Evolutionary conservation across 23 red algal genomes (phyloP).

Genomic region (Gracilaria domingensis): DNA sequence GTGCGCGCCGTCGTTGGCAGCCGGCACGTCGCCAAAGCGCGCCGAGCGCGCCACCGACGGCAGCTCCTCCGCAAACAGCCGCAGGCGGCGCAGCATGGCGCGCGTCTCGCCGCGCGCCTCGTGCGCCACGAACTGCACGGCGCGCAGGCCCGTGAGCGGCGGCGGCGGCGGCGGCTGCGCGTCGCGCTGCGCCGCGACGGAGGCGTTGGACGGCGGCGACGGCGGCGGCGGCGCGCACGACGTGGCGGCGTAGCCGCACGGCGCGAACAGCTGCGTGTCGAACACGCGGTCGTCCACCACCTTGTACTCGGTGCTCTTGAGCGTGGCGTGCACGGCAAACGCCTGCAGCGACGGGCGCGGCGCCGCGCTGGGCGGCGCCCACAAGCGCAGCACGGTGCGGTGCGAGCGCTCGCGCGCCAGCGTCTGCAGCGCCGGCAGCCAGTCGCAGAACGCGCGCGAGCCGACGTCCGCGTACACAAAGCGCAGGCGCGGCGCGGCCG

Average conservation of each 20-base stretch:
- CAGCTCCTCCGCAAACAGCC: constrained; percentile 34
- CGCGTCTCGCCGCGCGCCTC: background rate
- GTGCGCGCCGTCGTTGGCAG: background rate
- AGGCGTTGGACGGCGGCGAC: too few species aligned
- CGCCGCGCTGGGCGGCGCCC: background rate
- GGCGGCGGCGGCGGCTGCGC: background rate
- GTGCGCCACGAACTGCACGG: background rate
- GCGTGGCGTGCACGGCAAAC: constrained; percentile 68
- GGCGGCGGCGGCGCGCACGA: background rate
- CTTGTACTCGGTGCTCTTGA: constrained; percentile 90
- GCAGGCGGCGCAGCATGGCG: background rate
- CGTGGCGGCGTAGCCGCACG: constrained; percentile 42
- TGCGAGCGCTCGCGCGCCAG: background rate
- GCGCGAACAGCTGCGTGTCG: constrained; percentile 54
- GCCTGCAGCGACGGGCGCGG: constrained; percentile 46
- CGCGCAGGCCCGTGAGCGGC: background rate
- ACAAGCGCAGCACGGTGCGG: constrained; percentile 50
- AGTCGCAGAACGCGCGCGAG: background rate
- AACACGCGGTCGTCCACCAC: constrained; percentile 78
- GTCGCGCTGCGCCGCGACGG: background rate
- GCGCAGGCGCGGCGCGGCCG: background rate
- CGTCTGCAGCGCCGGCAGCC: background rate
- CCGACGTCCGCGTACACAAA: constrained; percentile 41
- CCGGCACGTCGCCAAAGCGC: background rate
- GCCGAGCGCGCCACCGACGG: constrained; percentile 39